Evolutionary conservation across 805 yeast species (phyloP).

Genomic region (Suhomyces xylopsoci): DNA sequence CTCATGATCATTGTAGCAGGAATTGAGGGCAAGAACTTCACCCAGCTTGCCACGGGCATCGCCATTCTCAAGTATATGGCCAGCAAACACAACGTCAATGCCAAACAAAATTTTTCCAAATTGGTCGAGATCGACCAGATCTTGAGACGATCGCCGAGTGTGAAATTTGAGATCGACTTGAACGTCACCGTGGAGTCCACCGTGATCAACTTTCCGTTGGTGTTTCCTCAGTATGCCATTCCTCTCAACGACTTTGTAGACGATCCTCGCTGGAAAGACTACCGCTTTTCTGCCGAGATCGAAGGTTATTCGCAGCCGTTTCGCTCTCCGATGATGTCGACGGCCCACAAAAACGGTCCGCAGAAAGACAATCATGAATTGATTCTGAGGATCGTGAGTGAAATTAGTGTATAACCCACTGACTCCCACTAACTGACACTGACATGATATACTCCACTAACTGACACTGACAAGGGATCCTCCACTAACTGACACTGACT

Average conservation of each 20-base stretch:
- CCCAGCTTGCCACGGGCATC: constrained; percentile 22
- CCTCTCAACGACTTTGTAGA: constrained; percentile 6
- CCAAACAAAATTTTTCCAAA: constrained; percentile 27
- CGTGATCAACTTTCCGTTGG: not conserved
- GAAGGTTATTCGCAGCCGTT: not conserved
- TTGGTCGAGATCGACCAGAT: constrained; percentile 24
- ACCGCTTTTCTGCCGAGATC: constrained; percentile 1
- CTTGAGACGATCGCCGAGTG: constrained; percentile 22
- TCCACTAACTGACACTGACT: too few relatives aligned
- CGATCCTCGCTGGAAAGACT: constrained; percentile 4
- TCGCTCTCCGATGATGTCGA: not conserved
- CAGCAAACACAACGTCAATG: constrained; percentile 32
- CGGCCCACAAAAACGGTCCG: not conserved
- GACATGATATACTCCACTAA: too few relatives aligned
- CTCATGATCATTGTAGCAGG: constrained; percentile 26
- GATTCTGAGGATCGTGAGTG: not conserved
- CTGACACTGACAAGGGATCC: too few relatives aligned
- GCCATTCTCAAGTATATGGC: constrained; percentile 37
- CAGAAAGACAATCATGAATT: not conserved
- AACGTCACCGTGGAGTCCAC: constrained; percentile 6
- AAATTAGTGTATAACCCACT: not conserved
- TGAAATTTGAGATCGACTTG: constrained; percentile 19
- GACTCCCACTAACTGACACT: too few relatives aligned
- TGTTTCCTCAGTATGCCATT: constrained; percentile 3
- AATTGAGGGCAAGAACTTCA: constrained; percentile 15